Conservation (phyloP, 805 yeast genomes). For the Pichia heedii region DNA sequence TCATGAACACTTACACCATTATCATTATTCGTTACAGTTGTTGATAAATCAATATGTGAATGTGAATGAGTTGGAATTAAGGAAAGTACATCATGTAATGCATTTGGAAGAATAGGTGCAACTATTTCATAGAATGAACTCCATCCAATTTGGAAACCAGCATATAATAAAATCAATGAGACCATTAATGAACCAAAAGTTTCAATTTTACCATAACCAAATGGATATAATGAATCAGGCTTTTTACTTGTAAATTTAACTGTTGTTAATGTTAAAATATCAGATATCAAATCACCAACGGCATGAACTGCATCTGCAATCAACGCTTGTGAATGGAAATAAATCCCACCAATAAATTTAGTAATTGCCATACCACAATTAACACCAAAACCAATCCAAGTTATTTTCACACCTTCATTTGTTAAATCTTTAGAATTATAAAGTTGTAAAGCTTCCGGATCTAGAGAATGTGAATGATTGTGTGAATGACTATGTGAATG, state of each 20-base stretch:
- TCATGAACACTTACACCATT: neutral
- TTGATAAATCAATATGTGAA: slow-evolving; percentile 29
- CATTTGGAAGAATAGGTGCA: slow-evolving; percentile 59
- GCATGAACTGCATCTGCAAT: slow-evolving; percentile 95
- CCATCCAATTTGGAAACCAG: slow-evolving; percentile 90
- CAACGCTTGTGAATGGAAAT: slow-evolving; percentile 90
- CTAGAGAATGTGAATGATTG: slow-evolving; percentile 32
- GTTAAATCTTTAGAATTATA: slow-evolving; percentile 36
- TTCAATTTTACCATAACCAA: slow-evolving; percentile 90
- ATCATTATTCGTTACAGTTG: neutral
- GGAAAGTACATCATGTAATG: slow-evolving; percentile 45
- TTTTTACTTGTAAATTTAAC: slow-evolving; percentile 64
- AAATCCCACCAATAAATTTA: slow-evolving; percentile 82
- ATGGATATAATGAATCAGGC: slow-evolving; percentile 50
- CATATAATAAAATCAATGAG: slow-evolving; percentile 69
- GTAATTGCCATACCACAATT: slow-evolving; percentile 81
- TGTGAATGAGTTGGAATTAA: slow-evolving; percentile 46
- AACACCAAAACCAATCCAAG: slow-evolving; percentile 82
- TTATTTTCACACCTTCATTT: slow-evolving; percentile 86
- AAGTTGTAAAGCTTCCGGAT: slow-evolving; percentile 38
- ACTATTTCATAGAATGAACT: slow-evolving; percentile 59
- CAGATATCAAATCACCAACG: slow-evolving; percentile 81
- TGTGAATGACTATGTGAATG: slow-evolving; percentile 15
- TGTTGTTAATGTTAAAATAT: slow-evolving; percentile 79
- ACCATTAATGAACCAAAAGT: slow-evolving; percentile 88